phyloP scores from a whole-genome alignment of 2,329 filamentous ascomycete species.

The Neonectria neomacrospora region DNA sequence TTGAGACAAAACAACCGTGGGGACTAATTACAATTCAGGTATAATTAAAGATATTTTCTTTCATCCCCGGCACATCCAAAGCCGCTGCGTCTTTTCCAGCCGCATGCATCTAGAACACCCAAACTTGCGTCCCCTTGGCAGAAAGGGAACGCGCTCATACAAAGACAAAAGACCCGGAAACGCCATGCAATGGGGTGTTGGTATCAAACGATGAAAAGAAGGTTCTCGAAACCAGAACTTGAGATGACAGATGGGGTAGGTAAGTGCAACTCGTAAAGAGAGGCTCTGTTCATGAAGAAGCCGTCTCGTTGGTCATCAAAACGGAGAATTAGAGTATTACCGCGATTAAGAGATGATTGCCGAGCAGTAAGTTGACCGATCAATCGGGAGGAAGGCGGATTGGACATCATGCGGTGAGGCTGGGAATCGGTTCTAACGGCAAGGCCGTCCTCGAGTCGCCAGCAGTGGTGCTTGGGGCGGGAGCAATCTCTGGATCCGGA shows the following conservation, averaged over 20 bases:
- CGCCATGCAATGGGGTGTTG: constrained; percentile 45
- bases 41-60: constrained; percentile 27
- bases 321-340: constrained; percentile 37
- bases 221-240: constrained; percentile 15
- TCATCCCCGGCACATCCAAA: constrained; percentile 22
- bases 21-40: constrained; percentile 26
- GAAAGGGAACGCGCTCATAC: constrained; percentile 19
- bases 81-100: constrained; percentile 17
- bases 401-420: constrained; percentile 36
- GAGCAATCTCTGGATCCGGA: constrained; percentile 77
- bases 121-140: constrained; percentile 10
- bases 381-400: constrained; percentile 25
- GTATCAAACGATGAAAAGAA: constrained; percentile 41
- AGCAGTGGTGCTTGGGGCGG: constrained; percentile 58
- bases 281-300: constrained; percentile 40
- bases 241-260: constrained; percentile 3
- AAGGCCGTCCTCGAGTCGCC: constrained; percentile 51
- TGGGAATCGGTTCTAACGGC: constrained; percentile 48
- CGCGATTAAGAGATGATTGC: constrained; percentile 24
- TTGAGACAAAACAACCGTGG: neutral
- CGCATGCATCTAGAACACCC: constrained; percentile 17
- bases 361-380: constrained; percentile 15
- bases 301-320: constrained; percentile 41
- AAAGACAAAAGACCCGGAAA: constrained; percentile 34
- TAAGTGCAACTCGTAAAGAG: constrained; percentile 37